A percentile compares a stretch with the other conserved stretches of the same genome.
Evolutionary conservation across 306 rosid genomes (phyloP).

Genomic region (Alnus glutinosa): DNA sequence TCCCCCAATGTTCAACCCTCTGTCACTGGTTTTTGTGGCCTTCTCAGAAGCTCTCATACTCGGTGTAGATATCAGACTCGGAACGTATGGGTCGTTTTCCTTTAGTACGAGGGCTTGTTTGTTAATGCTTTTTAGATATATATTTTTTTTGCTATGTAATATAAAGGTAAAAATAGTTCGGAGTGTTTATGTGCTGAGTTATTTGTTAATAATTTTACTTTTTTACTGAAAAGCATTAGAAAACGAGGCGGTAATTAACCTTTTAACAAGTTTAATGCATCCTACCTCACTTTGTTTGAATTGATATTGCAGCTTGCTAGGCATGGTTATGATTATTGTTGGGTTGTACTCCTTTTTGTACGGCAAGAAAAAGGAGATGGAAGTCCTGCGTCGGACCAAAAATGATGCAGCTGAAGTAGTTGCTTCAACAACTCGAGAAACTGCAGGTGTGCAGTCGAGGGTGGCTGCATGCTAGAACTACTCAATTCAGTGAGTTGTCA

Average conservation of each 20-base stretch:
- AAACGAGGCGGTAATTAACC: too few species aligned
- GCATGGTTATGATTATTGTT: constrained; percentile 47
- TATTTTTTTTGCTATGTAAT: too few species aligned
- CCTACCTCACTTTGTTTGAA: not conserved
- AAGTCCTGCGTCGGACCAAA: not conserved
- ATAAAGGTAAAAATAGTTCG: too few species aligned
- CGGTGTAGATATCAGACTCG: constrained; percentile 48
- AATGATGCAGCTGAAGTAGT: constrained; percentile 18
- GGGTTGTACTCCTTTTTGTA: constrained; percentile 66
- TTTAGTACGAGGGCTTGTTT: too few species aligned
- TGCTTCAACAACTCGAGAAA: constrained; percentile 17
- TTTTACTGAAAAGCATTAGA: too few species aligned
- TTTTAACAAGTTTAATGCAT: not conserved
- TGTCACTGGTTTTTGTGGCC: constrained; percentile 64
- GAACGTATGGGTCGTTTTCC: constrained; percentile 42
- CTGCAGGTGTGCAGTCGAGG: constrained; percentile 19
- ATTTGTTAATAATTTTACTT: too few species aligned
- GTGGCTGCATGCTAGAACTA: not conserved
- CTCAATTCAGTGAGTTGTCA: too few species aligned
- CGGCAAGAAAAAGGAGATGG: constrained; percentile 50
- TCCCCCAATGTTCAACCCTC: constrained; percentile 74
- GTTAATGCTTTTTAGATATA: too few species aligned
- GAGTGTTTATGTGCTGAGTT: too few species aligned
- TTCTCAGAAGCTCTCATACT: constrained; percentile 52
- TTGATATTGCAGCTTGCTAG: constrained; percentile 48